Evolutionary conservation across 2,329 filamentous ascomycete genomes (phyloP).

Genomic region (Arthrobotrys pseudoclavata): DNA sequence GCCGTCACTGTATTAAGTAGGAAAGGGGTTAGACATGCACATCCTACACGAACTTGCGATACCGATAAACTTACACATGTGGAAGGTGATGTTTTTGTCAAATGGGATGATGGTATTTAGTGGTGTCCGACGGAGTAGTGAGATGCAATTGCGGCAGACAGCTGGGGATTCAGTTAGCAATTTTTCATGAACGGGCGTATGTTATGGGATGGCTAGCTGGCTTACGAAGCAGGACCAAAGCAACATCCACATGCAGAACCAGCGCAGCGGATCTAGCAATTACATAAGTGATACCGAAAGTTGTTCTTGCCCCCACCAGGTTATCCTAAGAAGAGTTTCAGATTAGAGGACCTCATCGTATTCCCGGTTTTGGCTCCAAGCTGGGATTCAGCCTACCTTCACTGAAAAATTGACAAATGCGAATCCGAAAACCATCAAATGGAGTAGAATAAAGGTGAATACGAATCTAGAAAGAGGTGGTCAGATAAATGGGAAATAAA

Average conservation of each 20-base stretch:
- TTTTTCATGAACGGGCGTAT: background rate
- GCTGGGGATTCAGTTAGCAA: slow-evolving; percentile 65
- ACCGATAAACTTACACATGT: slow-evolving; percentile 72
- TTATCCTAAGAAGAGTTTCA: slow-evolving; percentile 70
- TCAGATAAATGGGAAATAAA: background rate
- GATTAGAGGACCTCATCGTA: background rate
- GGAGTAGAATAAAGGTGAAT: slow-evolving; percentile 79
- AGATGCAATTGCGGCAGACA: slow-evolving; percentile 87
- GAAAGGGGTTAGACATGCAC: slow-evolving; percentile 4
- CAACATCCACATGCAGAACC: slow-evolving; percentile 84
- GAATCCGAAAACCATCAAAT: slow-evolving; percentile 82
- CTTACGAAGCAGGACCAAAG: slow-evolving; percentile 77
- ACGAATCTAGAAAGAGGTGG: slow-evolving; percentile 75
- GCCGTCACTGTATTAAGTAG: slow-evolving; percentile 71
- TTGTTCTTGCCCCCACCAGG: slow-evolving; percentile 75
- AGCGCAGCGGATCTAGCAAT: slow-evolving; percentile 82
- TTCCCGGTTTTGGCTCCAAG: background rate
- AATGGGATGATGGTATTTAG: slow-evolving; percentile 89
- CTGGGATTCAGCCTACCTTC: slow-evolving; percentile 69
- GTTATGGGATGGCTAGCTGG: background rate
- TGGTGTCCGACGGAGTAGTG: slow-evolving; percentile 81
- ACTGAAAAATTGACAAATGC: slow-evolving; percentile 83
- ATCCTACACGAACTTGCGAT: background rate
- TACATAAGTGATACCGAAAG: slow-evolving; percentile 81
- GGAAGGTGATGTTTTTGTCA: slow-evolving; percentile 86